phyloP scores from a whole-genome alignment of 441 rosid species.

The Adansonia madagascariensis region DNA sequence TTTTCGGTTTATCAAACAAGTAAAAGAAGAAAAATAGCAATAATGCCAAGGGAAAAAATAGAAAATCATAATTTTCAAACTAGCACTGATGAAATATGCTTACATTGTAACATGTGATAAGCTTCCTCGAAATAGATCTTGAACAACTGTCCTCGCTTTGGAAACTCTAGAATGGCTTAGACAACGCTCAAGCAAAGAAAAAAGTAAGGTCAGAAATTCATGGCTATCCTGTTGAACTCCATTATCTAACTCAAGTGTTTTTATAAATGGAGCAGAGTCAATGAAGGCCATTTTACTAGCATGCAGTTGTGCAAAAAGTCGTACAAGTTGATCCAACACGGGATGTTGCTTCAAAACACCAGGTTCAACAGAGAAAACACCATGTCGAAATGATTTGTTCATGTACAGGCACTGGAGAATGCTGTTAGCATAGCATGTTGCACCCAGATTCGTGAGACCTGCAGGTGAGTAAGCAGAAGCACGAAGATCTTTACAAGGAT shows the following conservation, averaged over 20 bases:
- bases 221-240: constrained; percentile 98
- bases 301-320: constrained; percentile 86
- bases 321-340: constrained; percentile 83
- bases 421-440: constrained; percentile 98
- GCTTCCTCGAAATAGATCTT: constrained; percentile 96
- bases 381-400: constrained; percentile 78
- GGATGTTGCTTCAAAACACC: constrained; percentile 73
- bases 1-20: not conserved
- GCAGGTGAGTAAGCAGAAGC: constrained; percentile 74
- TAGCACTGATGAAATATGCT: constrained; percentile 38
- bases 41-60: not conserved
- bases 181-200: constrained; percentile 93
- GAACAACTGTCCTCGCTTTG: constrained; percentile 78
- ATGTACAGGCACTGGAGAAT: constrained; percentile 91
- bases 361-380: constrained; percentile 82
- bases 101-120: constrained; percentile 98
- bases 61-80: constrained; percentile 20
- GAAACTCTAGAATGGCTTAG: constrained; percentile 63
- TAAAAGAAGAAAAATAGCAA: not conserved
- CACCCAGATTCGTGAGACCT: constrained; percentile 92
- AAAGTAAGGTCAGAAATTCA: constrained; percentile 89
- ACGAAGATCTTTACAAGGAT: constrained; percentile 69
- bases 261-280: constrained; percentile 95
- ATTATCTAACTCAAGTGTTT: constrained; percentile 87
- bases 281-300: constrained; percentile 82